Conservation (phyloP, 2,329 filamentous ascomycete genomes). For the Cladosporium cucumerinum region DNA sequence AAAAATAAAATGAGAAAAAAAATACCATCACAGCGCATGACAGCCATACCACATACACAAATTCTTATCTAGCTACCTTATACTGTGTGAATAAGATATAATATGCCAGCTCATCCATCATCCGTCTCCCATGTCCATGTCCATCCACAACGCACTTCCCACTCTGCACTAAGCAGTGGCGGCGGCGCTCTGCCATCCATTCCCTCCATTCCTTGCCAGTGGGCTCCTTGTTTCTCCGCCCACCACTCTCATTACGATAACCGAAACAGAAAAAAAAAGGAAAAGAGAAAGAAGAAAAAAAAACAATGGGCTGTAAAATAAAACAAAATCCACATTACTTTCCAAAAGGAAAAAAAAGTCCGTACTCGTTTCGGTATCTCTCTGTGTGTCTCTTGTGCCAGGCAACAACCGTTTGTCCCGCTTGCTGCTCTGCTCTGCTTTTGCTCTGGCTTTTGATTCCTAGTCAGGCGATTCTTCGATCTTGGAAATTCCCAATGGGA, state of each 20-base stretch:
- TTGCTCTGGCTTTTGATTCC: neutral
- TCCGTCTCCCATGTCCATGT: neutral
- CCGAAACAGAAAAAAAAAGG: neutral
- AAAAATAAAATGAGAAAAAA: too few species aligned
- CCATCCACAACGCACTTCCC: neutral
- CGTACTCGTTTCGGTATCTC: too few species aligned
- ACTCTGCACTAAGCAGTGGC: neutral
- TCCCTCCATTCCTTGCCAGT: neutral
- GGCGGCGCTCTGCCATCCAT: neutral
- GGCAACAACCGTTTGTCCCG: neutral
- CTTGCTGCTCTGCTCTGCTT: neutral
- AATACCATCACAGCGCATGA: neutral
- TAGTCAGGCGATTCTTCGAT: neutral
- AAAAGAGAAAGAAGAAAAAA: neutral
- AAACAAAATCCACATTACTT: conserved; percentile 1
- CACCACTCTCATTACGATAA: neutral
- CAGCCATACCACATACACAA: conserved; percentile 2
- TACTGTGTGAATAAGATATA: neutral
- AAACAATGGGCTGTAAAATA: neutral
- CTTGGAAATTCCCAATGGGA: neutral
- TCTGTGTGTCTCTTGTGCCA: neutral
- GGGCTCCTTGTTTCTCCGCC: neutral
- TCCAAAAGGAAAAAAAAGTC: neutral
- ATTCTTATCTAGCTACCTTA: neutral
- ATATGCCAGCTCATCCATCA: neutral